These are phyloP conservation scores for Mucor plumbeus DNA, from an alignment of 371 early-diverging fungal species.

Conservation along the genomic window DNA sequence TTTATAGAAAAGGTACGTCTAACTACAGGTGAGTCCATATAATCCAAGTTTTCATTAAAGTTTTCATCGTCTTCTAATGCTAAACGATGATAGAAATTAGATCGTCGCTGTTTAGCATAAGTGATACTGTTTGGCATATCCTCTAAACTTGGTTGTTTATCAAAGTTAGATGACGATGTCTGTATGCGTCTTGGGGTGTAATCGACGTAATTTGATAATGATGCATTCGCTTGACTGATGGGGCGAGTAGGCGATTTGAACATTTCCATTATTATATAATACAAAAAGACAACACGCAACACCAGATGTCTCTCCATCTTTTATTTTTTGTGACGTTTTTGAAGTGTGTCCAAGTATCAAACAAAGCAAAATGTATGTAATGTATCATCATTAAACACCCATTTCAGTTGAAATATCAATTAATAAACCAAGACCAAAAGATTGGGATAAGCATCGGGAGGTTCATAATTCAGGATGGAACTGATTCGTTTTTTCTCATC, in stretches of 20 bases:
- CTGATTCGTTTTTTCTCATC: background rate
- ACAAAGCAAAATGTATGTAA: background rate
- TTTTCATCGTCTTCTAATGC: constrained; percentile 22
- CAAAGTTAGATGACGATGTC: background rate
- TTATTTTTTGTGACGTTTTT: background rate
- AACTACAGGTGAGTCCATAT: constrained; percentile 52
- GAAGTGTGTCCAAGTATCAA: background rate
- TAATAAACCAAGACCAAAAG: background rate
- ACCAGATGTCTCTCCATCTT: background rate
- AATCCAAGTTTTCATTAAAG: constrained; percentile 7
- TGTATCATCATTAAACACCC: constrained; percentile 2
- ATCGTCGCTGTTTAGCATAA: constrained; percentile 33
- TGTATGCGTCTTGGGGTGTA: constrained; percentile 45
- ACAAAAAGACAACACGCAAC: background rate
- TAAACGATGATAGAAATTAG: constrained; percentile 38
- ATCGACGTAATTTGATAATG: constrained; percentile 38
- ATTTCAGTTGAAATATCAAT: background rate
- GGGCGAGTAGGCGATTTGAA: constrained; percentile 9
- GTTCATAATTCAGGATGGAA: background rate
- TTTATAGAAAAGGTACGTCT: constrained; percentile 41
- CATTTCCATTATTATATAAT: background rate
- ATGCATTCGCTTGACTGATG: background rate
- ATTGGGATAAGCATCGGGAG: background rate
- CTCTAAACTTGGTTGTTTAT: background rate
- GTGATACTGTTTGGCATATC: constrained; percentile 18